Evolutionary conservation across 129 eudicot species (phyloP).

Genomic region (Sambucus nigra): DNA sequence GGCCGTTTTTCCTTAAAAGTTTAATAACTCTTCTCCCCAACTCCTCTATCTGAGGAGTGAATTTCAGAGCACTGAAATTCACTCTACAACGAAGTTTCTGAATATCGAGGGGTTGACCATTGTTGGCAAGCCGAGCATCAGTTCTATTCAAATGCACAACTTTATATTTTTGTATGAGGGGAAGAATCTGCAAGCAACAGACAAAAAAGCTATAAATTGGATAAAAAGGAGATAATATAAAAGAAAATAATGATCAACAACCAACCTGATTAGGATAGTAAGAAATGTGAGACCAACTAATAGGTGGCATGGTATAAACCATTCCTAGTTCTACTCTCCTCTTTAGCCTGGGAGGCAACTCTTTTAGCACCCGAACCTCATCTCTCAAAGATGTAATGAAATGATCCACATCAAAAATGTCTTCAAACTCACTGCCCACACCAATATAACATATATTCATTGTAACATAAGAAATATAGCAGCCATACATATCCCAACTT

Average conservation of each 20-base stretch:
- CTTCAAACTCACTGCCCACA: constrained; percentile 75
- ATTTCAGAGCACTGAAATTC: constrained; percentile 65
- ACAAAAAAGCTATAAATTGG: background rate
- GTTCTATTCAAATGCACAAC: constrained; percentile 90
- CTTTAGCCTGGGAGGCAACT: constrained; percentile 90
- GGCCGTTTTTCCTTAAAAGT: constrained; percentile 70
- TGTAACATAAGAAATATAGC: background rate
- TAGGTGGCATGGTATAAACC: constrained; percentile 68
- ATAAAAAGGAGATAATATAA: background rate
- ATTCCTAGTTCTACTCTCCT: constrained; percentile 69
- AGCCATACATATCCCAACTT: background rate
- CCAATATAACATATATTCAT: background rate
- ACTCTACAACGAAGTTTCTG: constrained; percentile 93
- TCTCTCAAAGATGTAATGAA: constrained; percentile 91
- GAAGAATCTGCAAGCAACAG: constrained; percentile 60
- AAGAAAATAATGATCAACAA: background rate
- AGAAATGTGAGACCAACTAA: constrained; percentile 97
- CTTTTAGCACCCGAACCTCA: constrained; percentile 83
- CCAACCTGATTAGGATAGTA: constrained; percentile 83
- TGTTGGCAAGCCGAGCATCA: constrained; percentile 91
- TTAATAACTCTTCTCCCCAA: constrained; percentile 68
- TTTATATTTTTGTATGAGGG: constrained; percentile 75
- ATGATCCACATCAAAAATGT: constrained; percentile 93
- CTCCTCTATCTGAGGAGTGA: constrained; percentile 87
- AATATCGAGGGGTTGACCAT: constrained; percentile 63